Conservation (phyloP, 495 filamentous ascomycete species). For the Amorphotheca resinae region DNA sequence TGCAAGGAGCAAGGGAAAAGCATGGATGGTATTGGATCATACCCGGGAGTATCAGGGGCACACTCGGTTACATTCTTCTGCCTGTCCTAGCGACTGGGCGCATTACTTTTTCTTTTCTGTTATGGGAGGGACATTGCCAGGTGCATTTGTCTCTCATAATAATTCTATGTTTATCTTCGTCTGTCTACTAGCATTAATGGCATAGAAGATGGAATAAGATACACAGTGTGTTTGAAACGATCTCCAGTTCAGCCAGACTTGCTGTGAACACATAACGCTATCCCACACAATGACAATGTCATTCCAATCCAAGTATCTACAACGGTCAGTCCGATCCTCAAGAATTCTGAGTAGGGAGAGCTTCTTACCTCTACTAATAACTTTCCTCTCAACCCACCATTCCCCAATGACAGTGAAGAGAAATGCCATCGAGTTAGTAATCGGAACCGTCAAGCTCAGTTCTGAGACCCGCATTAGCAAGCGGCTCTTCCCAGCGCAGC, state of each 20-base stretch:
- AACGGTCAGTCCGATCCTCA: slow-evolving; percentile 2
- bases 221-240: not conserved
- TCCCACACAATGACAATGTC: slow-evolving; percentile 66
- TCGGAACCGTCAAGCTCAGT: slow-evolving; percentile 83
- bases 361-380: slow-evolving; percentile 64
- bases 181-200: not conserved
- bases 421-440: slow-evolving; percentile 89
- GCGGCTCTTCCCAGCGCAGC: not conserved
- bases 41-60: slow-evolving; percentile 3
- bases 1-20: slow-evolving; percentile 1
- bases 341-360: not conserved
- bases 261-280: slow-evolving; percentile 74
- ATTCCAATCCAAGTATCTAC: slow-evolving; percentile 84
- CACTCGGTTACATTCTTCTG: not conserved
- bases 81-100: slow-evolving; percentile 1
- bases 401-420: slow-evolving; percentile 90
- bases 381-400: slow-evolving; percentile 88
- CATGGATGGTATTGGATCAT: not conserved
- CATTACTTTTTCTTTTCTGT: not conserved
- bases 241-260: slow-evolving; percentile 24
- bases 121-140: not conserved
- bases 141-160: not conserved
- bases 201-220: not conserved
- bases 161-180: slow-evolving; percentile 1
- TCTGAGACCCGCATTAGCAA: slow-evolving; percentile 35